Evolutionary conservation across 257 asterid genomes (phyloP).

Genomic region (Nicotiana tabacum): DNA sequence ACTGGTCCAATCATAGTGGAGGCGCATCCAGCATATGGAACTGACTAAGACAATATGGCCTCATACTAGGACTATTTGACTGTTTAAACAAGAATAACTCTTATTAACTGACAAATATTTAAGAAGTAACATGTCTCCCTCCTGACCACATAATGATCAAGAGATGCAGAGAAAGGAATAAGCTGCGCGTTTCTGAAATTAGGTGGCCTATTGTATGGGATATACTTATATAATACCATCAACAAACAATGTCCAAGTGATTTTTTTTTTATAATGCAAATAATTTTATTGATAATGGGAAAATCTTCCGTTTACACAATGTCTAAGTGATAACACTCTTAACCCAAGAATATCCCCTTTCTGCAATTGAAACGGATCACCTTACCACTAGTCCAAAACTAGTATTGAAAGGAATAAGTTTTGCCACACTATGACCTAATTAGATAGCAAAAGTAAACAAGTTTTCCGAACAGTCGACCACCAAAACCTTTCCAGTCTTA

Average conservation of each 20-base stretch:
- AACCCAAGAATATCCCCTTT: not conserved
- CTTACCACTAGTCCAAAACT: not conserved
- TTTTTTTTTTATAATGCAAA: not conserved
- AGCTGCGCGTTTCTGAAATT: not conserved
- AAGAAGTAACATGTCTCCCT: not conserved
- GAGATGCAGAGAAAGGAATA: slow-evolving; percentile 3
- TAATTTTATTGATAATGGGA: not conserved
- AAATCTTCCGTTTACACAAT: not conserved
- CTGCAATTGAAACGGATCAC: not conserved
- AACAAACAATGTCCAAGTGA: not conserved
- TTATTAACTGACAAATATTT: not conserved
- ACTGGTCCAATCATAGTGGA: not conserved
- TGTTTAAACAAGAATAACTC: not conserved
- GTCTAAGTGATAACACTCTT: not conserved
- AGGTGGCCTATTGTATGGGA: not conserved
- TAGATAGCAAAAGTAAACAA: not conserved
- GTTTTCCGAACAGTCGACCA: not conserved
- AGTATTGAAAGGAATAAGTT: not conserved
- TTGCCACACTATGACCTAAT: not conserved
- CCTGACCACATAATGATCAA: not conserved
- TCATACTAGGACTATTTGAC: not conserved
- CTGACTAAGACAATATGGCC: not conserved
- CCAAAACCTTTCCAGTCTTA: not conserved
- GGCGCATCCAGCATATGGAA: not conserved
- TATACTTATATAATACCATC: not conserved